Base-by-base conservation (phyloP, 2,329 filamentous ascomycete genomes). In the Fusarium tricinctum region DNA sequence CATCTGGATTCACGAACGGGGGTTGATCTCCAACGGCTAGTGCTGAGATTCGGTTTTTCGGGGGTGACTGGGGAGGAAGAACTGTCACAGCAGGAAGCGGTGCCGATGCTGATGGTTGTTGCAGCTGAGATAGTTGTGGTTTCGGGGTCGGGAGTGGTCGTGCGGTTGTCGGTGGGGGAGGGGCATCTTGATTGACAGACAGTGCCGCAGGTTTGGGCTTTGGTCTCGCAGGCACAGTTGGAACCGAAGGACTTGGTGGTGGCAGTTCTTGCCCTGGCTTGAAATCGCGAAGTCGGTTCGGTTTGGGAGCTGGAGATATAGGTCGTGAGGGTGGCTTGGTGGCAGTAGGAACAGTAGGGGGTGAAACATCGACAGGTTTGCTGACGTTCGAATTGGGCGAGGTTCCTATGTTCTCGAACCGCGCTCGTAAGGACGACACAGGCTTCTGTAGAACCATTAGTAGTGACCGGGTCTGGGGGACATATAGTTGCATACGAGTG, bases 371-470 rank as follows among this genome's bases (percentile, higher is more conserved):
- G 53, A 50, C 44, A 50, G 66, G 57, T 57, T 70, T 73, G 48
- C 56, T 71, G 68, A 51, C 64, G 62, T 40, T 73, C 28, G 42
- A 48, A 54, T 55, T 67, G 49, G 56, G 50, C 63, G 64, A 67
- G 52, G 66, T 62, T 64, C 74, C 75, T 71, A 95, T 89, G 76
- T 91, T 93, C 82, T 96, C 92, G 78, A 95, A 96, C 73, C 92
- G 90, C 67, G 91, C 92, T 65, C 90, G 87, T 63, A 96, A 83
- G 51, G 92, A 94, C 51, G 92, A 96, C 50, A 96, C 92, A 26
- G 93, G 92, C 82, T 90, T 92, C 91, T 93, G 67, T 7, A 32
- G 50, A 20, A 30, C 46, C 45, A 66, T 78, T 65, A 80, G 78
- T 62, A 69, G 55, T 22, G 19, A 42, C 48, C 23, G 53, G 20